Evolutionary conservation across 768 basidiomycete genomes (phyloP).

Genomic region (Phlebiopsis gigantea): DNA sequence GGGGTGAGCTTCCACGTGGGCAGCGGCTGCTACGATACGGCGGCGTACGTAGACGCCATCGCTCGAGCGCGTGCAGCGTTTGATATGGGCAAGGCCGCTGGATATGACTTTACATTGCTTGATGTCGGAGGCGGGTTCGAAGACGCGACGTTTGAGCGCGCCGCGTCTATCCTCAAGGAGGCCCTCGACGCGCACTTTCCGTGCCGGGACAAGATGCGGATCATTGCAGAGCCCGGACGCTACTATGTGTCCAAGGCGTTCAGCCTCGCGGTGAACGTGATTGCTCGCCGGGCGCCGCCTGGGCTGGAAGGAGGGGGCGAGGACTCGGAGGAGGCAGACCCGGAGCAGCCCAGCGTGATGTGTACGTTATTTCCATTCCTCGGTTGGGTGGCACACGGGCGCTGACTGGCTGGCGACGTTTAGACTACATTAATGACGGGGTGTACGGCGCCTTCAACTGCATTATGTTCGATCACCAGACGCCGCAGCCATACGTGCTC

Average conservation of each 20-base stretch:
- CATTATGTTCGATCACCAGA: conserved; percentile 95
- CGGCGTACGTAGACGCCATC: conserved; percentile 87
- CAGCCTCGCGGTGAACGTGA: conserved; percentile 88
- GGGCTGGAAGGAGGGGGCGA: conserved; percentile 25
- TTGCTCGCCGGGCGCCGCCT: conserved; percentile 74
- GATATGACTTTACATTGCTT: conserved; percentile 78
- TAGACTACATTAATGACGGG: conserved; percentile 99
- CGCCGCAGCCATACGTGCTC: conserved; percentile 66
- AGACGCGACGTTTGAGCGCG: conserved; percentile 75
- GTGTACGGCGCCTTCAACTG: conserved; percentile 97
- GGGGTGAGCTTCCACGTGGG: conserved; percentile 99
- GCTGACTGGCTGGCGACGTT: conserved; percentile 1
- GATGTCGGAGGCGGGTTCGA: conserved; percentile 98
- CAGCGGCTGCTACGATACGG: conserved; percentile 91
- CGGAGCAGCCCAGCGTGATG: conserved; percentile 68
- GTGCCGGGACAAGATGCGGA: conserved; percentile 55
- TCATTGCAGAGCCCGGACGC: conserved; percentile 95
- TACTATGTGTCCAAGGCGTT: conserved; percentile 93
- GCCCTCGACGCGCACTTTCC: conserved; percentile 83
- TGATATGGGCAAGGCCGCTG: conserved; percentile 76
- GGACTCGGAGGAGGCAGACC: conserved; percentile 21
- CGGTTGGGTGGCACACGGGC: background rate
- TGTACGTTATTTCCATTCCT: conserved; percentile 53
- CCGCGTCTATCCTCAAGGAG: conserved; percentile 61
- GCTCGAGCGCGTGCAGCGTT: conserved; percentile 78